Percentiles rank a stretch among this genome's conserved stretches.
Evolutionary conservation across 2,329 filamentous ascomycete species (phyloP).

Genomic region (Coleophoma eucalyptorum): DNA sequence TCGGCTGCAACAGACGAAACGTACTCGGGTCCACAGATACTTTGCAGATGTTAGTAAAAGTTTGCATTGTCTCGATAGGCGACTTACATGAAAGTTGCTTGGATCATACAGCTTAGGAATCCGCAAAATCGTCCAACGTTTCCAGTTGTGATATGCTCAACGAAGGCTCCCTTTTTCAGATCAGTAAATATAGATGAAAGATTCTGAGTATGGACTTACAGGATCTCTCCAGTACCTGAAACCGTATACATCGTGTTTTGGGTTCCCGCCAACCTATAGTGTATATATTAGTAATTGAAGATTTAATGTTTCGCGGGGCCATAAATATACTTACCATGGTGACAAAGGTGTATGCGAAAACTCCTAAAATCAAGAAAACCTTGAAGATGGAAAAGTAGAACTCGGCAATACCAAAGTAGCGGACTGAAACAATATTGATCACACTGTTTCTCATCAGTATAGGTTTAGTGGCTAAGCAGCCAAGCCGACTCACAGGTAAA

Average conservation of each 20-base stretch:
- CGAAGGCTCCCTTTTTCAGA: slow-evolving; percentile 1
- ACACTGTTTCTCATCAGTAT: not conserved
- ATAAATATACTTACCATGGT: slow-evolving; percentile 54
- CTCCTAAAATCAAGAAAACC: slow-evolving; percentile 52
- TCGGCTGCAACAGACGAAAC: slow-evolving; percentile 68
- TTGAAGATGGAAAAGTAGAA: slow-evolving; percentile 55
- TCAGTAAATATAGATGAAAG: not conserved
- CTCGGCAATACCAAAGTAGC: slow-evolving; percentile 53
- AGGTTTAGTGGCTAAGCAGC: not conserved
- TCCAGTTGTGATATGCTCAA: slow-evolving; percentile 50
- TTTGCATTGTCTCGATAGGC: slow-evolving; percentile 40
- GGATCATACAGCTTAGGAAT: slow-evolving; percentile 74
- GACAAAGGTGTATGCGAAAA: slow-evolving; percentile 73
- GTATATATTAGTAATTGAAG: too few relatives aligned
- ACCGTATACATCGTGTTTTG: slow-evolving; percentile 63
- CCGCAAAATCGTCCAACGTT: slow-evolving; percentile 45
- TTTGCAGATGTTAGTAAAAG: slow-evolving; percentile 63
- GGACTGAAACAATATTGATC: slow-evolving; percentile 51
- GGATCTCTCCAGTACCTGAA: slow-evolving; percentile 57
- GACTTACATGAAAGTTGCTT: slow-evolving; percentile 64
- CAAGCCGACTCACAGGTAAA: slow-evolving; percentile 26
- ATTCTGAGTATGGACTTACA: not conserved
- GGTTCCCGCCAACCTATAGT: slow-evolving; percentile 59
- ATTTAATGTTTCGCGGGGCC: too few relatives aligned
- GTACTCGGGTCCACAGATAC: slow-evolving; percentile 63